Evolutionary conservation across 1,284 basidiomycete genomes (phyloP).

Genomic region (Pyrrhoderma noxium): DNA sequence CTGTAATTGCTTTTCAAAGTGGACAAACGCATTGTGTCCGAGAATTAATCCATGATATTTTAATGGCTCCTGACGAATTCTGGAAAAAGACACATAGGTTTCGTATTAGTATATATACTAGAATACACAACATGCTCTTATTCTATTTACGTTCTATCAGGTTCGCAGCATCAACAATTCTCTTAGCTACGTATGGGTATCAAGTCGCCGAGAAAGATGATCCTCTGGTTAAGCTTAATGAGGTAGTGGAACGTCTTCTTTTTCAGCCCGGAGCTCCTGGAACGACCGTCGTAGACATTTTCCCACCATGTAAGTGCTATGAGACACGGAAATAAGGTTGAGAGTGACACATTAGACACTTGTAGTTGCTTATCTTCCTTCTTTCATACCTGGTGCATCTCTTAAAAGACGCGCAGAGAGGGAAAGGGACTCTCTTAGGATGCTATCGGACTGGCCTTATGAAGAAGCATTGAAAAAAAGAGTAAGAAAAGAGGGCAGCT

Average conservation of each 20-base stretch:
- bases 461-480: constrained; percentile 3
- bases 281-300: constrained; percentile 8
- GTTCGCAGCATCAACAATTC: constrained; percentile 10
- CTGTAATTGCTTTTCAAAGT: constrained; percentile 21
- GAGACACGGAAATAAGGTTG: too few relatives aligned
- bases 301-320: constrained; percentile 10
- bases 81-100: constrained; percentile 23
- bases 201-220: constrained; percentile 23
- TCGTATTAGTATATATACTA: neutral
- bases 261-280: constrained; percentile 10
- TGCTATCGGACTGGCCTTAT: constrained; percentile 4
- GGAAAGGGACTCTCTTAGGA: neutral
- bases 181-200: constrained; percentile 14
- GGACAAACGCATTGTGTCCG: constrained; percentile 24
- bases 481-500: neutral
- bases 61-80: constrained; percentile 22
- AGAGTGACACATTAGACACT: too few relatives aligned
- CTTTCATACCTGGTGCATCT: constrained; percentile 9
- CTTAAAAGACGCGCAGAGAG: constrained; percentile 8
- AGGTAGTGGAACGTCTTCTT: neutral
- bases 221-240: constrained; percentile 21
- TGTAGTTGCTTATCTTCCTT: constrained; percentile 9
- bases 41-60: constrained; percentile 21
- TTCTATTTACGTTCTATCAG: neutral
- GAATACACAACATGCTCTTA: too few relatives aligned